Evolutionary conservation across 805 yeast species (phyloP).

Genomic region (Soucietia sequanensis): DNA sequence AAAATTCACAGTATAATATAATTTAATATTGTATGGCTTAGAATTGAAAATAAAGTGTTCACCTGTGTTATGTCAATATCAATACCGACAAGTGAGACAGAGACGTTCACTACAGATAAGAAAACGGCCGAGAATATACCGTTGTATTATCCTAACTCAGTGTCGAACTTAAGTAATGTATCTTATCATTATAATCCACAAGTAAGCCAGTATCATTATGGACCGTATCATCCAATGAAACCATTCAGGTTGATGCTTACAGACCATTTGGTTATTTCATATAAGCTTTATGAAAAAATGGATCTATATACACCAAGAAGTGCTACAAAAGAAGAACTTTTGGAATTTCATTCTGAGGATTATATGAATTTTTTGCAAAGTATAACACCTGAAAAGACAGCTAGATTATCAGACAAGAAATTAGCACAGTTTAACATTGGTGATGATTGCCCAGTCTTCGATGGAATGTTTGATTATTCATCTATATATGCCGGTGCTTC

Average conservation of each 20-base stretch:
- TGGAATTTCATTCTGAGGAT: conserved; percentile 84
- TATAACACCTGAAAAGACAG: conserved; percentile 72
- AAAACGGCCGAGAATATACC: conserved; percentile 34
- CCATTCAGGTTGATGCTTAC: conserved; percentile 93
- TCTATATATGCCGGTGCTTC: conserved; percentile 91
- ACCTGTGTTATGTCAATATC: too few relatives aligned
- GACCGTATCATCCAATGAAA: conserved; percentile 97
- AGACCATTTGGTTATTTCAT: conserved; percentile 83
- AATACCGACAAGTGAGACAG: conserved; percentile 17
- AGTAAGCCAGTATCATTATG: conserved; percentile 82
- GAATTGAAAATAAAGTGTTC: too few relatives aligned
- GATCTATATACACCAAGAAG: conserved; percentile 81
- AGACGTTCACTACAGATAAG: conserved; percentile 34
- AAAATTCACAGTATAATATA: too few relatives aligned
- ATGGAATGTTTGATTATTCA: conserved; percentile 90
- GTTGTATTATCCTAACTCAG: conserved; percentile 21
- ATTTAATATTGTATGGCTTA: too few relatives aligned
- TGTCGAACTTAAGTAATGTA: conserved; percentile 52
- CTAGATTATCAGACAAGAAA: conserved; percentile 55
- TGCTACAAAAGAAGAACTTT: conserved; percentile 78
- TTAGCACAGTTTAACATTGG: conserved; percentile 80
- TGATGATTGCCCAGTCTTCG: conserved; percentile 93
- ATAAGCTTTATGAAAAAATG: conserved; percentile 85
- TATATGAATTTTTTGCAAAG: conserved; percentile 73
- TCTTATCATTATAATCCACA: conserved; percentile 87